These are phyloP conservation scores for Chara braunii DNA, from an alignment of 139 green algal species.

Conservation along the genomic window DNA sequence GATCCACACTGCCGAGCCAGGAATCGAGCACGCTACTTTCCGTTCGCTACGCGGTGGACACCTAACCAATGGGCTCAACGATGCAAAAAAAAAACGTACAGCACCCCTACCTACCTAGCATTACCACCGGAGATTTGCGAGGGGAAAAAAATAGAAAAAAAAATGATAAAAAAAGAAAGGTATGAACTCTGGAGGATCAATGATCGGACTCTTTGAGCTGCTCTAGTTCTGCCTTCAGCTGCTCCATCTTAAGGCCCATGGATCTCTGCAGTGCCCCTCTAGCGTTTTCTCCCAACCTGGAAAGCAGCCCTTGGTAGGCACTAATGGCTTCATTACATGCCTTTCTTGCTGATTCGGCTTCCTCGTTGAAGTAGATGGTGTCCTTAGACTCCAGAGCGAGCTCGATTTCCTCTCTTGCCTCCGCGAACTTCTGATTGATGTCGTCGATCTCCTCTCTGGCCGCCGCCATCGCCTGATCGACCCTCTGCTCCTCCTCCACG, in stretches of 20 bases:
- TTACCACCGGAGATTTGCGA: no score
- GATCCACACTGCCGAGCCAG: no score
- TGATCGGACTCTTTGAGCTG: conserved; percentile 14
- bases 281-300: neutral
- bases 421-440: conserved; percentile 37
- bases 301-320: conserved; percentile 2
- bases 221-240: conserved; percentile 42
- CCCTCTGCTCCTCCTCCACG: no score
- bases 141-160: no score
- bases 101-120: no score
- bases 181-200: no score
- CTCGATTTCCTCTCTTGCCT: conserved; percentile 46
- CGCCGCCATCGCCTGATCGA: no score
- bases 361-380: conserved; percentile 47
- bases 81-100: no score
- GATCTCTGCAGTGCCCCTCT: conserved; percentile 19
- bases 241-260: conserved; percentile 48
- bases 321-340: conserved; percentile 3
- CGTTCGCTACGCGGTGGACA: no score
- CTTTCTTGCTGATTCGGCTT: conserved; percentile 19
- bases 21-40: no score
- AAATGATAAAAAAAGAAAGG: no score
- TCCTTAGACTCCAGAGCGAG: conserved; percentile 35
- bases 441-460: conserved; percentile 24
- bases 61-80: no score